Percentiles rank a stretch among this genome's conserved stretches.
Evolutionary conservation across 495 filamentous ascomycete genomes (phyloP).

Genomic region (Penicillium canariense): DNA sequence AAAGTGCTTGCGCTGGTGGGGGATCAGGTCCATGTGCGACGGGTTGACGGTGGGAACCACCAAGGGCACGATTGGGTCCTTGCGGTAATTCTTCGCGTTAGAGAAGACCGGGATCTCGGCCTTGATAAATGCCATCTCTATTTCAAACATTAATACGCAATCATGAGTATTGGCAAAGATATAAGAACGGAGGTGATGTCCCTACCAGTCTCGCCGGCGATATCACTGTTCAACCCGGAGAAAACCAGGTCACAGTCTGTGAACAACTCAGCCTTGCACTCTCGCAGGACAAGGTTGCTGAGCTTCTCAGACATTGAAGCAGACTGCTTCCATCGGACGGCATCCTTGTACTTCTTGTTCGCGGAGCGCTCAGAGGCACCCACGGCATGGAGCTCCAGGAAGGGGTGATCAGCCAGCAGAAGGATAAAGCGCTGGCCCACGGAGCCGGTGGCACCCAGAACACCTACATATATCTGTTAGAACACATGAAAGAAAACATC

Average conservation of each 20-base stretch:
- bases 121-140: constrained; percentile 77
- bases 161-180: not conserved
- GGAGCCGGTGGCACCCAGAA: constrained; percentile 59
- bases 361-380: constrained; percentile 77
- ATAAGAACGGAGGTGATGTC: not conserved
- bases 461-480: constrained; percentile 33
- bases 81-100: constrained; percentile 87
- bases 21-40: constrained; percentile 72
- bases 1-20: constrained; percentile 66
- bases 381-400: constrained; percentile 70
- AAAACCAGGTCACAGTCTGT: constrained; percentile 85
- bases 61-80: constrained; percentile 77
- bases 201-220: constrained; percentile 75
- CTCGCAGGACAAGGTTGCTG: constrained; percentile 67
- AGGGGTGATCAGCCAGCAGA: constrained; percentile 73
- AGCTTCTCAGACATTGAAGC: constrained; percentile 65
- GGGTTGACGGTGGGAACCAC: constrained; percentile 85
- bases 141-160: not conserved
- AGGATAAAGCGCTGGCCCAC: constrained; percentile 87
- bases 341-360: constrained; percentile 80
- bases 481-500: not conserved
- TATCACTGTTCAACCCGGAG: constrained; percentile 79
- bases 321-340: constrained; percentile 81
- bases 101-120: constrained; percentile 79
- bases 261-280: constrained; percentile 73